A percentile compares a stretch with the other conserved stretches of the same genome.
These are phyloP conservation scores for Diaporthe helianthi DNA, from an alignment of 2,329 filamentous ascomycete genomes.

Conservation along the genomic window DNA sequence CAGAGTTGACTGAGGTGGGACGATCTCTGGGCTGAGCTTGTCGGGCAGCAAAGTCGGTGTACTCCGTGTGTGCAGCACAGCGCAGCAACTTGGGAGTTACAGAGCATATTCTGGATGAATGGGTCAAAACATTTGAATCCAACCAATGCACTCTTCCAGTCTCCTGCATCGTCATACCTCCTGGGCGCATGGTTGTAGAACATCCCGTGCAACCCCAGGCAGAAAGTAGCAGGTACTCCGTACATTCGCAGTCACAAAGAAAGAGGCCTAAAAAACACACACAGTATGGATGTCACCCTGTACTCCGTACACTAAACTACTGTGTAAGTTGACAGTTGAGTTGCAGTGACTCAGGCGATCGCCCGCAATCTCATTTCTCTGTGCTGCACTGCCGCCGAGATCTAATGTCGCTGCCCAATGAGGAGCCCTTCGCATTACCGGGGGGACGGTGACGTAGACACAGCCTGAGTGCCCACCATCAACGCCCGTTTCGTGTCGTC, in stretches of 20 bases:
- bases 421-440: slow-evolving; percentile 2
- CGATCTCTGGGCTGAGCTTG: slow-evolving; percentile 1
- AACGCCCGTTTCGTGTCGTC: too few species aligned
- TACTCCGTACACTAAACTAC: not conserved
- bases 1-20: not conserved
- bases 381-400: slow-evolving; percentile 4
- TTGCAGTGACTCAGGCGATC: not conserved
- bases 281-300: not conserved
- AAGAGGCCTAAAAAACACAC: not conserved
- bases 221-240: not conserved
- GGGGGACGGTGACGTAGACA: slow-evolving; percentile 13
- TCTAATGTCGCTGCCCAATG: slow-evolving; percentile 14
- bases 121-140: not conserved
- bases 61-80: not conserved
- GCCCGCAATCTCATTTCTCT: slow-evolving; percentile 3
- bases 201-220: not conserved
- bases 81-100: too few species aligned
- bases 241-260: not conserved
- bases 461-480: not conserved
- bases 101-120: not conserved
- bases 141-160: slow-evolving; percentile 10
- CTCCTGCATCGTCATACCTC: not conserved
- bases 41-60: slow-evolving; percentile 10
- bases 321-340: slow-evolving; percentile 1
- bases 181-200: not conserved